Evolutionary conservation across 2,329 filamentous ascomycete genomes (phyloP).

Genomic region (Colletotrichum limetticola): DNA sequence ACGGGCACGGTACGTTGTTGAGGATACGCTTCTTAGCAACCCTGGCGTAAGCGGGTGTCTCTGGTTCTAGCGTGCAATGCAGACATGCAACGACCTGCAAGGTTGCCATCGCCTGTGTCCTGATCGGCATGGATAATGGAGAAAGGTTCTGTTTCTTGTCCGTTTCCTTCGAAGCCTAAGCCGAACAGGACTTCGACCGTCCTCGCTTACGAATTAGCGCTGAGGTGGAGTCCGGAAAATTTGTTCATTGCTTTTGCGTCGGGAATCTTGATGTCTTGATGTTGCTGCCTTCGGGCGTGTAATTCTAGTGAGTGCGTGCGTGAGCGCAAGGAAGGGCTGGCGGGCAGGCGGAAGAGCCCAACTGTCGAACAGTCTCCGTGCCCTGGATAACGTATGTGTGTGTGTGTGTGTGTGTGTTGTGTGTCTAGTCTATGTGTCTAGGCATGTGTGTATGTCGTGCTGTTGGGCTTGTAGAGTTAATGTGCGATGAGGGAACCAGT

Average conservation of each 20-base stretch:
- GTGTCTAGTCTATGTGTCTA: neutral
- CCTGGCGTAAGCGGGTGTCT: neutral
- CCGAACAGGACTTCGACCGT: conserved; percentile 7
- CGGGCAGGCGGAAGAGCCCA: neutral
- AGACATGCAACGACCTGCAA: conserved; percentile 4
- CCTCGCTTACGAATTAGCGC: neutral
- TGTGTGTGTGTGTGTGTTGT: neutral
- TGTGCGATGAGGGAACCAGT: neutral
- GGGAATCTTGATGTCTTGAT: neutral
- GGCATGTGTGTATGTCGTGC: neutral
- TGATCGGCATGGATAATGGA: neutral
- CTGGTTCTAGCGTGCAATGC: neutral
- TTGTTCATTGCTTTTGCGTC: neutral
- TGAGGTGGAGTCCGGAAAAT: conserved; percentile 12
- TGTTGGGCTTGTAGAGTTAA: neutral
- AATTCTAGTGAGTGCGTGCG: neutral
- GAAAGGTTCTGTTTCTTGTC: neutral
- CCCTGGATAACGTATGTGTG: neutral
- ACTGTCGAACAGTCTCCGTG: neutral
- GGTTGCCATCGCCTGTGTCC: neutral
- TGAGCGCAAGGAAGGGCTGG: neutral
- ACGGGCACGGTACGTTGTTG: neutral
- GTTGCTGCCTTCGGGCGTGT: neutral
- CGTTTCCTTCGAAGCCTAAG: conserved; percentile 9
- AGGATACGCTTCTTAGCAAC: neutral